phyloP scores from a whole-genome alignment of 108 stramenopile species.

The Fragilaria crotonensis region DNA sequence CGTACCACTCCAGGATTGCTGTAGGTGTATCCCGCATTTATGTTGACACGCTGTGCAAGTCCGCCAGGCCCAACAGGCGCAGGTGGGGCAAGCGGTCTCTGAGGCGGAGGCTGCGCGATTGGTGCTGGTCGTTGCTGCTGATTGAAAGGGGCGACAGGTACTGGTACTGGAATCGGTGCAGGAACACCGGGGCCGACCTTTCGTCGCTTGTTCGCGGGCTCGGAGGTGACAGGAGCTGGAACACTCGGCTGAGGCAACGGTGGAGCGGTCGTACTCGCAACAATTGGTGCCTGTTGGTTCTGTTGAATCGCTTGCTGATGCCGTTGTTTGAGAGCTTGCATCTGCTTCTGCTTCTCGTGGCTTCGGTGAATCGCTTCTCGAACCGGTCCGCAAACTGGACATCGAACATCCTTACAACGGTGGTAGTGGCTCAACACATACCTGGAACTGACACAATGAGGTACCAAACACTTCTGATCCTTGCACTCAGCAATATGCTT shows the following conservation, averaged over 20 bases:
- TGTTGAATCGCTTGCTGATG: slow-evolving; percentile 59
- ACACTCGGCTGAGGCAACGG: slow-evolving; percentile 3
- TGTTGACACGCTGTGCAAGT: slow-evolving; percentile 22
- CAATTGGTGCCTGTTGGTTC: slow-evolving; percentile 12
- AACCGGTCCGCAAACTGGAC: slow-evolving; percentile 98
- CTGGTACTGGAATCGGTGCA: too few species aligned
- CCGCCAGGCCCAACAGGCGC: slow-evolving; percentile 13
- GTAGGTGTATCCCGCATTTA: slow-evolving; percentile 41
- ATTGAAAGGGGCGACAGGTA: background rate
- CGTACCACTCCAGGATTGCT: background rate
- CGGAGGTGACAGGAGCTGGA: slow-evolving; percentile 7
- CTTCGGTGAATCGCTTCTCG: slow-evolving; percentile 95
- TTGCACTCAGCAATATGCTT: slow-evolving; percentile 99
- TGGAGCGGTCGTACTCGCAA: slow-evolving; percentile 9
- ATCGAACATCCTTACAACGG: slow-evolving; percentile 94
- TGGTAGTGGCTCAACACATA: slow-evolving; percentile 97
- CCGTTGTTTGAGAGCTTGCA: slow-evolving; percentile 79
- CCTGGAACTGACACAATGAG: slow-evolving; percentile 96
- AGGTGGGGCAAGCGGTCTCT: slow-evolving; percentile 8
- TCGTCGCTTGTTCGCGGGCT: slow-evolving; percentile 29
- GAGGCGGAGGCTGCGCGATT: background rate
- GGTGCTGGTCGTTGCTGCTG: background rate
- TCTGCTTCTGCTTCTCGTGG: slow-evolving; percentile 91
- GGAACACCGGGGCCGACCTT: slow-evolving; percentile 11
- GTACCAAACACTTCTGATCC: slow-evolving; percentile 88